Evolutionary conservation across 257 asterid species (phyloP).

Genomic region (Solanum neorickii): DNA sequence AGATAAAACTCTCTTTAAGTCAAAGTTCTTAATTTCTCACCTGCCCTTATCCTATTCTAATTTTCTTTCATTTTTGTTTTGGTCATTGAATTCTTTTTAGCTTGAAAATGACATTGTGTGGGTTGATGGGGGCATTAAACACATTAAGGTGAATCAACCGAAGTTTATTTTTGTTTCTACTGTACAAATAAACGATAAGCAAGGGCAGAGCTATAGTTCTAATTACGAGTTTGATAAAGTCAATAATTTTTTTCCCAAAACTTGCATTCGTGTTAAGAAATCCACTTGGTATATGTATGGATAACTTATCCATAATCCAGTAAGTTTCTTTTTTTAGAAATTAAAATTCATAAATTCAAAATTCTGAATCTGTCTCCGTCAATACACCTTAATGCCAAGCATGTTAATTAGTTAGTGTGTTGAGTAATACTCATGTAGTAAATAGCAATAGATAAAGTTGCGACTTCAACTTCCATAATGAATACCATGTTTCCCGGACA

Average conservation of each 20-base stretch:
- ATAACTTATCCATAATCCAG: not conserved
- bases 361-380: not conserved
- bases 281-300: not conserved
- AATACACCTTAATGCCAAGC: not conserved
- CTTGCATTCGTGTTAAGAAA: not conserved
- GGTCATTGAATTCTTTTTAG: not conserved
- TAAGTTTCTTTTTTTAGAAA: not conserved
- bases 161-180: not conserved
- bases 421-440: not conserved
- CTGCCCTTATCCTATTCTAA: not conserved
- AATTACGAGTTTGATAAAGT: not conserved
- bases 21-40: not conserved
- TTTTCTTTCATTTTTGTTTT: not conserved
- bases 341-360: not conserved
- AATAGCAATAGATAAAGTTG: not conserved
- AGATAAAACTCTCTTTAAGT: not conserved
- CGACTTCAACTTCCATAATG: not conserved
- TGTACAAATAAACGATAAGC: not conserved
- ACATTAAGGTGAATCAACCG: not conserved
- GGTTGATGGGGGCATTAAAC: not conserved
- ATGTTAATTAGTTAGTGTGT: not conserved
- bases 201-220: not conserved
- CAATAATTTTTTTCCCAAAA: not conserved
- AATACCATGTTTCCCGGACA: not conserved
- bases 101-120: not conserved